phyloP scores from a whole-genome alignment of 352 stramenopile species.

The Globisporangium canariense region DNA sequence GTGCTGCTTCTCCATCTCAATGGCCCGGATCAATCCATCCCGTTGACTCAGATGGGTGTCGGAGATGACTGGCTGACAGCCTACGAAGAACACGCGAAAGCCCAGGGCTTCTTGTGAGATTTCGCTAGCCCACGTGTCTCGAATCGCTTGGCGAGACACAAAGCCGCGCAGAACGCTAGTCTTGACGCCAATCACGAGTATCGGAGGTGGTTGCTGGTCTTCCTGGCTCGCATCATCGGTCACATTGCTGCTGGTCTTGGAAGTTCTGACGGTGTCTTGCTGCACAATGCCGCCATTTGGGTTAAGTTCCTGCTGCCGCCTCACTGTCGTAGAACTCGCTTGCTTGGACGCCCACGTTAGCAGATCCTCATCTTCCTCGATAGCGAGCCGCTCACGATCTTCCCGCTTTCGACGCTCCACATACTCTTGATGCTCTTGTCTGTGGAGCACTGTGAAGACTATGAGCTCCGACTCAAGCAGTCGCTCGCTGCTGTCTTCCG shows the following conservation, averaged over 20 bases:
- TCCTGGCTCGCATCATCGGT: neutral
- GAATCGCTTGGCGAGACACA: slow-evolving; percentile 29
- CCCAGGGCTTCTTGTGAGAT: slow-evolving; percentile 9
- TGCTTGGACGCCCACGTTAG: slow-evolving; percentile 9
- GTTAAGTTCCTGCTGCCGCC: neutral
- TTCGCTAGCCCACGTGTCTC: slow-evolving; percentile 37
- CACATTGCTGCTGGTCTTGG: neutral
- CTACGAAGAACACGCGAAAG: slow-evolving; percentile 35
- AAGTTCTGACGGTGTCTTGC: neutral
- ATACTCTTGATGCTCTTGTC: slow-evolving; percentile 2
- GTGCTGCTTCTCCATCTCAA: slow-evolving; percentile 26
- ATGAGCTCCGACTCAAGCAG: slow-evolving; percentile 5
- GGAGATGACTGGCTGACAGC: slow-evolving; percentile 20
- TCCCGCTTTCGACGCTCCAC: neutral
- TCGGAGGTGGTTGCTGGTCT: neutral
- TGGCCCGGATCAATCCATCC: slow-evolving; percentile 10
- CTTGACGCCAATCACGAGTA: slow-evolving; percentile 52
- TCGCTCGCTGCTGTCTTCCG: neutral
- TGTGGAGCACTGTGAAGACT: slow-evolving; percentile 5
- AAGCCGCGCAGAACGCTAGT: slow-evolving; percentile 32
- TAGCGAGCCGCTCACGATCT: neutral
- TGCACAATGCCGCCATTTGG: neutral
- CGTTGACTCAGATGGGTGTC: neutral
- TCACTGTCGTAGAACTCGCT: neutral
- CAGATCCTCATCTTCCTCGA: slow-evolving; percentile 12